Base-by-base conservation (phyloP, 495 filamentous ascomycete genomes). In the Xylaria acuta region DNA sequence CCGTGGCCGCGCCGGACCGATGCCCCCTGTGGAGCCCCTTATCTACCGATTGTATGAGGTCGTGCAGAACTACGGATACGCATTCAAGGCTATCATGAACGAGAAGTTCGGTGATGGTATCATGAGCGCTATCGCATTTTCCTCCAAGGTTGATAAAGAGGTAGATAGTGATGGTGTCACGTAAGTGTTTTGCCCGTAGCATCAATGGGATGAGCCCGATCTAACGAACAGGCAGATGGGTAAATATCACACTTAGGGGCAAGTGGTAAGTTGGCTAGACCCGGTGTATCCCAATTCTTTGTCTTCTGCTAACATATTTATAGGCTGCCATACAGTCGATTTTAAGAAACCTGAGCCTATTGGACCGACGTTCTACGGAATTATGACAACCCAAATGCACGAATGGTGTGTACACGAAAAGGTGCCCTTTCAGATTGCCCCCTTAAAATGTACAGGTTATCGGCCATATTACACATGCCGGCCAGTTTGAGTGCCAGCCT, bases 41-140 rank as follows among this genome's bases (percentile, higher is more conserved):
- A 95, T 99, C 78, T 99, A 99, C 79, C 86, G 96, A 0, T 80
- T 99, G 69, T 99, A 93, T 82, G 96, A 99, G 86, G 93, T 98
- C 80, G 92, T 99, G 77, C 95, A 98, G 88, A 99, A 97, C 79
- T 99, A 98, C 78, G 96, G 96, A 7, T 96, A 97, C 81, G 93
- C 96, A 30, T 98, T 96, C 82, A 98, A 98, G 87, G 95, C 94
- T 8, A 86, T 99, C 11, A 80, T 99, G 80, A 99, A 99, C 78
- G 96, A 99, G 88, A 99, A 97, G 85, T 98, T 99, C 83, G 96
- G 96, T 0, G 96, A 99, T 82, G 96, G 96, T 0, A 99, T 99
- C 77, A 98, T 99, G 96, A 97, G 94, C 78, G 96, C 95, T 0
- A 97, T 99, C 79, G 88, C 91, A 8, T 99, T 99, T 79, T 91